Evolutionary conservation across 129 eudicot genomes (phyloP).

Genomic region (Escallonia herrerae): DNA sequence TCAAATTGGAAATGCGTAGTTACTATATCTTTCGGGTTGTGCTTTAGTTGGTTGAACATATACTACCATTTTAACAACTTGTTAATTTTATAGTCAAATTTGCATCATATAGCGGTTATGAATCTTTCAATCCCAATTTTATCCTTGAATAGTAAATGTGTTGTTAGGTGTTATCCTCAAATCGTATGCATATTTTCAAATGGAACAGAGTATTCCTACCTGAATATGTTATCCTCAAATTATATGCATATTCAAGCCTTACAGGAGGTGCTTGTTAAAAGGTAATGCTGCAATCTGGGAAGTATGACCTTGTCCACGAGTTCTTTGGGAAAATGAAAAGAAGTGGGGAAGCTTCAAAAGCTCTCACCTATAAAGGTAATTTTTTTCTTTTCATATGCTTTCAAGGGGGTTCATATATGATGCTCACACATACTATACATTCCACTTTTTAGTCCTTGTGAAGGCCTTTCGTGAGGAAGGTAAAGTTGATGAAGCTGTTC

Average conservation of each 20-base stretch:
- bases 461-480: conserved; percentile 76
- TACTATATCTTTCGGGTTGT: too few relatives aligned
- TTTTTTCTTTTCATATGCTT: conserved; percentile 1
- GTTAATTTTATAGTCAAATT: too few relatives aligned
- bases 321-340: conserved; percentile 69
- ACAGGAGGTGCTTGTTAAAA: conserved; percentile 34
- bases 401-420: conserved; percentile 1
- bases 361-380: conserved; percentile 87
- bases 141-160: neutral
- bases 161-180: neutral
- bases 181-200: neutral
- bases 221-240: neutral
- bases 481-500: conserved; percentile 70
- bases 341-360: conserved; percentile 76
- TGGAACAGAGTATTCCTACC: neutral
- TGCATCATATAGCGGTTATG: neutral
- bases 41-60: too few relatives aligned
- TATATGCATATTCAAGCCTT: conserved; percentile 18
- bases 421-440: conserved; percentile 7
- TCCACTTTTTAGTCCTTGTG: conserved; percentile 60
- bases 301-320: conserved; percentile 74
- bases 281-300: conserved; percentile 90
- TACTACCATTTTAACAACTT: too few relatives aligned
- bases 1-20: too few relatives aligned
- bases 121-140: neutral